Conservation (phyloP, 2,329 filamentous ascomycete genomes). For the Fusarium agapanthi region DNA sequence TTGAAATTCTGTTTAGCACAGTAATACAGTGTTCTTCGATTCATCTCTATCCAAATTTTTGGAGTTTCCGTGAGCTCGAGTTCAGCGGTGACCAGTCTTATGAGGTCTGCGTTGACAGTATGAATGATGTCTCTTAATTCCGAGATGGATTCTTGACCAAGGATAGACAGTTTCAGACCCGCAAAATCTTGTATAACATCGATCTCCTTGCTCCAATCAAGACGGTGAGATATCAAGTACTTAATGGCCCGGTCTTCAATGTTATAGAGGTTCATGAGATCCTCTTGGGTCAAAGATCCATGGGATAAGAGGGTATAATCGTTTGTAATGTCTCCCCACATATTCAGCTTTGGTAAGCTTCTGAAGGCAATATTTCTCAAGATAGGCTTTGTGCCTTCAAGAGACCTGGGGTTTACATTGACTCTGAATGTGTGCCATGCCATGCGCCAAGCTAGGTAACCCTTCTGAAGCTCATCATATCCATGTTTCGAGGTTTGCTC, state of each 20-base stretch:
- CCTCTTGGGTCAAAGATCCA: background rate
- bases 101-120: background rate
- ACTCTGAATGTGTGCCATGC: slow-evolving; percentile 23
- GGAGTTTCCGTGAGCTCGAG: background rate
- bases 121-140: background rate
- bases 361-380: background rate
- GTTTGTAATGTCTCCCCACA: slow-evolving; percentile 30
- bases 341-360: background rate
- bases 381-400: background rate
- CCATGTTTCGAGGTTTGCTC: background rate
- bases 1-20: background rate
- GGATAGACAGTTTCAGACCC: background rate
- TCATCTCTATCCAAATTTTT: background rate
- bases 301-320: slow-evolving; percentile 1
- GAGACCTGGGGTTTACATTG: background rate
- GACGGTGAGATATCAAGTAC: background rate
- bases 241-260: background rate
- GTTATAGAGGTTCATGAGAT: background rate
- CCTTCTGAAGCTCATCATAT: slow-evolving; percentile 17
- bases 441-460: slow-evolving; percentile 27
- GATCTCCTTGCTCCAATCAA: background rate
- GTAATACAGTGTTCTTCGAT: background rate
- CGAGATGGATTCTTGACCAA: background rate
- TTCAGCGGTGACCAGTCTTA: background rate
- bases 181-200: background rate